Evolutionary conservation across 2,329 filamentous ascomycete species (phyloP).

Genomic region (Fusarium chlamydosporum): DNA sequence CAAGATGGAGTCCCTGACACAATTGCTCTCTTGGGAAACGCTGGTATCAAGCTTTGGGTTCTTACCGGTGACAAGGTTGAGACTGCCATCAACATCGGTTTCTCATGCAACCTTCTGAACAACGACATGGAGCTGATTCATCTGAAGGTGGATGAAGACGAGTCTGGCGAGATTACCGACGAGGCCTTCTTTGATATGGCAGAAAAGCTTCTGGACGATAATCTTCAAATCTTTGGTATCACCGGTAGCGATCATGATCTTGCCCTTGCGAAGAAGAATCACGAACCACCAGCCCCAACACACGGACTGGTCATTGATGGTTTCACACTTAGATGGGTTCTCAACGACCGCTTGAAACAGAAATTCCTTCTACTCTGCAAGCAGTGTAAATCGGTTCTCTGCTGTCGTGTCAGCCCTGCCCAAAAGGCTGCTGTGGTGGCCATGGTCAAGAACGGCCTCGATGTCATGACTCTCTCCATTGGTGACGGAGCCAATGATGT

Average conservation of each 20-base stretch:
- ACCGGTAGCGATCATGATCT: slow-evolving; percentile 90
- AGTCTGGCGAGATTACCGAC: slow-evolving; percentile 63
- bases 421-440: slow-evolving; percentile 98
- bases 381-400: slow-evolving; percentile 95
- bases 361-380: slow-evolving; percentile 97
- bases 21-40: slow-evolving; percentile 89
- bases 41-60: slow-evolving; percentile 99
- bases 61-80: slow-evolving; percentile 98
- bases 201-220: slow-evolving; percentile 79
- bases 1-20: slow-evolving; percentile 98
- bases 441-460: slow-evolving; percentile 94
- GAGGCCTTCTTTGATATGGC: slow-evolving; percentile 69
- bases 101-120: slow-evolving; percentile 96
- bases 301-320: slow-evolving; percentile 96
- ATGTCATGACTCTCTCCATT: slow-evolving; percentile 95
- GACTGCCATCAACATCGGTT: slow-evolving; percentile 99
- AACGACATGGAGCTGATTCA: slow-evolving; percentile 98
- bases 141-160: slow-evolving; percentile 85
- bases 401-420: slow-evolving; percentile 95
- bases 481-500: slow-evolving; percentile 97
- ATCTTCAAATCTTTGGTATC: slow-evolving; percentile 80
- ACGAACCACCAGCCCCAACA: slow-evolving; percentile 87
- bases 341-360: slow-evolving; percentile 85
- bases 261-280: slow-evolving; percentile 80
- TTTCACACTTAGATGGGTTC: slow-evolving; percentile 89